A percentile compares a stretch with the other conserved stretches of the same genome.
phyloP scores from a whole-genome alignment of 1,139 yeast species.

The Suhomyces taliae region DNA sequence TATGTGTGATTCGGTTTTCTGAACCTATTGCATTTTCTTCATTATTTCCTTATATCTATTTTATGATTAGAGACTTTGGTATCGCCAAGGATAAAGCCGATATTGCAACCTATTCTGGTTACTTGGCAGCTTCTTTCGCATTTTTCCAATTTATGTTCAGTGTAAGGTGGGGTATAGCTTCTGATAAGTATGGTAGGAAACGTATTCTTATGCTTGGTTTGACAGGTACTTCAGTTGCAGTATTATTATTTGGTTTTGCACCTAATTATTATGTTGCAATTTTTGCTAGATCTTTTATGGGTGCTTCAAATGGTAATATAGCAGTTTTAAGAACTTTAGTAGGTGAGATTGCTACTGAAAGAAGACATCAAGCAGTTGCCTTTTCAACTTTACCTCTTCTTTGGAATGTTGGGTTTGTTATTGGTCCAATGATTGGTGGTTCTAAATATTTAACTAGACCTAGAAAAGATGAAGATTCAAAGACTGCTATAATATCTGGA shows the following conservation, averaged over 20 bases:
- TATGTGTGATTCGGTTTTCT: slow-evolving; percentile 34
- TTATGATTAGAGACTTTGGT: slow-evolving; percentile 40
- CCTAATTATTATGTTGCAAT: slow-evolving; percentile 35
- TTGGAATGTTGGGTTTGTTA: slow-evolving; percentile 32
- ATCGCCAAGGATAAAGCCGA: slow-evolving; percentile 35
- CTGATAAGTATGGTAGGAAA: slow-evolving; percentile 36
- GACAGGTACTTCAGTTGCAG: slow-evolving; percentile 31
- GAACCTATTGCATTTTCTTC: slow-evolving; percentile 43
- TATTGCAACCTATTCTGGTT: slow-evolving; percentile 39
- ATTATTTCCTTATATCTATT: slow-evolving; percentile 40
- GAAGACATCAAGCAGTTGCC: slow-evolving; percentile 38
- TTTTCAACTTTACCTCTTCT: slow-evolving; percentile 37
- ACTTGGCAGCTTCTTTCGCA: slow-evolving; percentile 39
- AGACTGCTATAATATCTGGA: background rate
- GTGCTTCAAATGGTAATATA: slow-evolving; percentile 37
- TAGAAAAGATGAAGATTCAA: slow-evolving; percentile 9
- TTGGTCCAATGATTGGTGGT: slow-evolving; percentile 56
- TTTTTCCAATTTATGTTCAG: slow-evolving; percentile 39
- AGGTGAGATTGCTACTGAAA: slow-evolving; percentile 39
- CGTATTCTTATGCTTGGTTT: slow-evolving; percentile 32
- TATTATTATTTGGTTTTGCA: slow-evolving; percentile 35
- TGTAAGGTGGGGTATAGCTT: slow-evolving; percentile 38
- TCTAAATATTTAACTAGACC: slow-evolving; percentile 37
- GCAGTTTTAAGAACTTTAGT: slow-evolving; percentile 39
- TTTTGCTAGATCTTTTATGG: slow-evolving; percentile 34